Base-by-base conservation (phyloP, 257 asterid genomes). In the Nemophila menziesii region DNA sequence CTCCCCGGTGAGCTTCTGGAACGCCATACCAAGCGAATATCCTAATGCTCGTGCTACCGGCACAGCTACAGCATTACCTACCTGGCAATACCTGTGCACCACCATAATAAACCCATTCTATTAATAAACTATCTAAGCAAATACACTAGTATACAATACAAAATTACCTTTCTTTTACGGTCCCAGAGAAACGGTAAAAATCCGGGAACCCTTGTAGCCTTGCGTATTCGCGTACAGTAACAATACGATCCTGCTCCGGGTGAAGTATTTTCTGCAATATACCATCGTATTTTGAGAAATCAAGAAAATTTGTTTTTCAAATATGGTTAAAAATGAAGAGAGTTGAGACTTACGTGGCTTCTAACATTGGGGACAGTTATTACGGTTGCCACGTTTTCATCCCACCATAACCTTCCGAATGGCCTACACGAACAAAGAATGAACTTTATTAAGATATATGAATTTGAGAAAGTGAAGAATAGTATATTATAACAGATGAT, bases 151-250 rank as follows among this genome's bases (percentile, higher is more conserved):
- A 41, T 14, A 29, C 20, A 44, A 29, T 29, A 1, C 4, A 29
- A 16, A 8, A 39, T n/a, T 67, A 67, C 70, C 93, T 66, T 4
- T 72, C 86, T 43, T 63, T 80, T 5, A 60, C 42, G 4, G 77
- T 61, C 8, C 95, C 97, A 36, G 70, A 65, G 39, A 89, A 80
- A 50, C 78, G 63, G 61, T 78, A 89, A 55, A 62, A 73, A 38
- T 89, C 97, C 5, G 95, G 95, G 47, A 87, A 87, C 4, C 97
- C 97, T 59, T 89, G 95, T 60, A 83, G 48, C 33, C 95, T 67
- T 14, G 97, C 95, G 44, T 69, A 79, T 49, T 83, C 97, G 0
- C 95, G 76, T 48, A 83, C 21, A 1, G 93, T 80, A 4, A 87
- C 82, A 34, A 72, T 65, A 39, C 95, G 60, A 24, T 83, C 89